Evolutionary conservation across 2,329 filamentous ascomycete genomes (phyloP), one percentile per base, ranked within the genome.

Genomic region (Sclerotinia borealis): DNA sequence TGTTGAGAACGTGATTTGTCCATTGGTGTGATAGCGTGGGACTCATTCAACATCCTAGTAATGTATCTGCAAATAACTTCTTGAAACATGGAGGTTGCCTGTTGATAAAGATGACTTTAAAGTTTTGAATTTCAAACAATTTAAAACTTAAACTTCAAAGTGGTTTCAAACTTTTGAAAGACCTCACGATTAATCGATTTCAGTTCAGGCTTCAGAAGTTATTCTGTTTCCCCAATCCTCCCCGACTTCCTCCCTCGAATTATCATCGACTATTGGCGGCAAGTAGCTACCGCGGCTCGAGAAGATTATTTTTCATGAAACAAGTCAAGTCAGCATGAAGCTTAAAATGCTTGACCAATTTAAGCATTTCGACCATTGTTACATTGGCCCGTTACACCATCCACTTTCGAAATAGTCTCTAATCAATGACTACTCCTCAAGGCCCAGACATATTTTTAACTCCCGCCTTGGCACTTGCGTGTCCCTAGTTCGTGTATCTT

Each of bases 391-490:
- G 27, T 49, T 31, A n/a, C 27, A 27, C 17, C 39, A 4, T 37
- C 8, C 15, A 41, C 39, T 19, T 7, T 19, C 39, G 17, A 27
- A 27, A 6, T 47, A 27, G n/a, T n/a, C n/a, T n/a, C n/a, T n/a
- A n/a, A n/a, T n/a, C n/a, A n/a, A n/a, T n/a, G n/a, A n/a, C n/a
- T n/a, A n/a, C n/a, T n/a, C n/a, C 9, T 36, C 49, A 25, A 19
- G 31, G 31, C 49, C 22, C 49, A 51, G 31, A 4, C 49, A 36
- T 15, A n/a, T 7, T 55, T 22, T 25, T 19, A 39, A 55, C 36
- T 55, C 37, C 51, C 51, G 51, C 19, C 51, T 55, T 55, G 51
- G 51, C 36, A 55, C 49, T 51, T 51, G 49, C 49, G 49, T 51
- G 31, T 51, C n/a, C 49, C 31, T 51, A 22, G 10, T 17, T 19